Base-by-base conservation (phyloP, 768 basidiomycete genomes). In the Hirschioporus abietinus region DNA sequence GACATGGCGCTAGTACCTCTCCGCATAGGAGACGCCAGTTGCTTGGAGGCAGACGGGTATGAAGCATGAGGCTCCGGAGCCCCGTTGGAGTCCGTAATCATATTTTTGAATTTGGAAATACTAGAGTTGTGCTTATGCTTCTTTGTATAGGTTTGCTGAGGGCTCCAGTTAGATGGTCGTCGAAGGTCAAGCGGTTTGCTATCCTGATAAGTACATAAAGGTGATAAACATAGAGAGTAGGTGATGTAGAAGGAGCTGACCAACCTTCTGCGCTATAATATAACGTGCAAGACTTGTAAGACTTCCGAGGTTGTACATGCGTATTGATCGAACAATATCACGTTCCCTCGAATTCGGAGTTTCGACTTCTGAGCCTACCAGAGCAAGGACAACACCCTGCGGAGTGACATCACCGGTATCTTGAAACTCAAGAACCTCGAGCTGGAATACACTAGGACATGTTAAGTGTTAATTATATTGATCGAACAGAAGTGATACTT, bases 251-350 rank as follows among this genome's bases (percentile, higher is more conserved):
- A 52, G 42, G 42, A 52, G 42, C 42, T 15, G 12, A 20, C 42
- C 58, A 68, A 89, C 92, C 76, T 88, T 89, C 66, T 89, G 87
- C 10, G 87, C 78, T 20, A 88, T 77, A 0, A 86, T 82, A 90
- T 90, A 94, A 71, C 86, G 88, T 1, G 90, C 91, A 15, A 95
- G 81, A 70, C 84, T 93, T 9, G 84, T 82, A 7, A 95, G 76
- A 72, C 92, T 92, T 23, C 86, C 80, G 23, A 95, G 80, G 71
- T 88, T 94, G 74, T 95, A 95, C 92, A 95, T 93, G 57, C 93
- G 85, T 57, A 93, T 76, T 7, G 81, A 79, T 61, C 87, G 82
- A 52, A 80, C 71, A 7, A 81, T 74, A 69, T 91, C 90, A 63
- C 82, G 76, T 42, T 91, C 87, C 67, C 83, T 86, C 35, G 73